Conservation (phyloP, 176 grass and related monocot species). For the Triticum urartu region DNA sequence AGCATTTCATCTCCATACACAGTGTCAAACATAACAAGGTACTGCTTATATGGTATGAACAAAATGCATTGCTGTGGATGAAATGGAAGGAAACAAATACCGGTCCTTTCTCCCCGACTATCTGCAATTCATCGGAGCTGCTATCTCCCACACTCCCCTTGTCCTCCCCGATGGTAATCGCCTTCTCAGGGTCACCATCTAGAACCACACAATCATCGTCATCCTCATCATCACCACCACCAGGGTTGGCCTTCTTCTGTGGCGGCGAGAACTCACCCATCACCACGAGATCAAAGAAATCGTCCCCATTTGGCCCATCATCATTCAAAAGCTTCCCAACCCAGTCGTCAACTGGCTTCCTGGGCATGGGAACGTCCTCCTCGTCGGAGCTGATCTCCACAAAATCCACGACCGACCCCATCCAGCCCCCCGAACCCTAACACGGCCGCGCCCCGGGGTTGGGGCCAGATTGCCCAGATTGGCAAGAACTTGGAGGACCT, state of each 20-base stretch:
- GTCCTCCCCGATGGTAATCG: conserved; percentile 18
- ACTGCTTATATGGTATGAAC: neutral
- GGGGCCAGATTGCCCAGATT: neutral
- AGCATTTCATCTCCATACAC: conserved; percentile 18
- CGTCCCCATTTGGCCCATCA: conserved; percentile 18
- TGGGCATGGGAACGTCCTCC: conserved; percentile 34
- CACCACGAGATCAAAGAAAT: conserved; percentile 59
- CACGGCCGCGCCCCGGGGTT: neutral
- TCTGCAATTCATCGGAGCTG: conserved; percentile 69
- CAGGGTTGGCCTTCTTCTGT: conserved; percentile 30
- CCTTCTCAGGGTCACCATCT: conserved; percentile 65
- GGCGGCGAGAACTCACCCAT: conserved; percentile 46
- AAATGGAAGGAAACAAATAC: conserved; percentile 47
- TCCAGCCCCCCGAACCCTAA: conserved; percentile 11
- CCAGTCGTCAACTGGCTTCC: conserved; percentile 31
- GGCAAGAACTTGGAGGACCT: neutral
- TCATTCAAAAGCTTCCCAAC: conserved; percentile 19
- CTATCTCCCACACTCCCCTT: conserved; percentile 26
- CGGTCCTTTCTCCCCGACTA: conserved; percentile 85
- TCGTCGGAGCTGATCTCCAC: conserved; percentile 98
- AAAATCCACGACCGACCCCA: conserved; percentile 40
- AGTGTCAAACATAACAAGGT: neutral
- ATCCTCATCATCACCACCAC: neutral
- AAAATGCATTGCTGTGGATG: conserved; percentile 14
- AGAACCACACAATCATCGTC: conserved; percentile 84